Evolutionary conservation across 108 stramenopile species (phyloP), one percentile per base, ranked within the genome.

Genomic region (Skeletonema costatum): DNA sequence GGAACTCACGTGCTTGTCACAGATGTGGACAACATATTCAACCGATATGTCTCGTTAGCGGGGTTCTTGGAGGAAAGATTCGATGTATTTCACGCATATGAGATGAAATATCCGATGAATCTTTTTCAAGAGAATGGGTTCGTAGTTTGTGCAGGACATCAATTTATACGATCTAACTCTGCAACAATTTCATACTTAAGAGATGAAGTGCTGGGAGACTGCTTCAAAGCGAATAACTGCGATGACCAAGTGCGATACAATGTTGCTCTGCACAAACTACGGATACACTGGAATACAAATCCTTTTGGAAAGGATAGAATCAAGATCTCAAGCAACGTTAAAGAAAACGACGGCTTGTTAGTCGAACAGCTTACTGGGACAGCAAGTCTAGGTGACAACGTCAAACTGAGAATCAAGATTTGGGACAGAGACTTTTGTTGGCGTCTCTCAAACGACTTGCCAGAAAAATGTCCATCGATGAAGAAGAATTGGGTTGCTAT

Each of bases 221-320:
- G 74, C n/a, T n/a, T 32, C 29, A 48, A 48, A 42, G 32, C 19
- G n/a, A 48, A 42, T 9, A 30, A 30, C 42, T 88, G 87, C 41
- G 83, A 88, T 62, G 87, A 88, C 66, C 87, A 86, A 51, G 66
- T 81, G 1, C 60, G 61, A 11, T 70, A 82, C 46, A 88, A 88
- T 44, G 31, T 81, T 6, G 29, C 80, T 21, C 29, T 39, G 33
- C 19, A 31, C 10, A 13, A 38, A 31, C 60, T 81, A 2, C 62
- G 76, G 13, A 78, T 81, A 56, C 71, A 65, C 6, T 85, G 84
- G 84, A 30, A 53, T 61, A 46, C 60, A 62, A 61, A 71, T 7
- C 46, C 60, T 5, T 1, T 19, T 7, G 51, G 36, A 39, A 35
- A 64, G 21, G 36, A 64, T 39, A 64, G 36, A 39, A 30, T 35